Conservation (phyloP, 176 grass and related monocot species). For the Triticum dicoccoides region DNA sequence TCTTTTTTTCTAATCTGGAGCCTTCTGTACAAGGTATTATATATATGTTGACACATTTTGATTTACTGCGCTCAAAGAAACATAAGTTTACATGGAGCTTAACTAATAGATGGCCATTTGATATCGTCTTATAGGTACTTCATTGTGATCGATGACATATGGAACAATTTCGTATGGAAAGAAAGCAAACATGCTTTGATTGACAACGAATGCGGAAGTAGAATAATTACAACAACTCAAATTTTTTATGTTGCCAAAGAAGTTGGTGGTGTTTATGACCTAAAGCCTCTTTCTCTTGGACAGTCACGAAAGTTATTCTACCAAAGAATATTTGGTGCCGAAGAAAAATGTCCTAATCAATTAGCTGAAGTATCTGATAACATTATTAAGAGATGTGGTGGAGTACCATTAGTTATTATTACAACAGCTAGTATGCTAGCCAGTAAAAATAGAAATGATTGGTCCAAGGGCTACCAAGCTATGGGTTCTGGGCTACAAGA, state of each 20-base stretch:
- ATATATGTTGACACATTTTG: no score
- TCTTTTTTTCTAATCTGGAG: no score
- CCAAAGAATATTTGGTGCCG: not conserved
- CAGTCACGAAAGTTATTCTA: not conserved
- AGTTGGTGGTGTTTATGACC: not conserved
- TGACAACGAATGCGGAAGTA: not conserved
- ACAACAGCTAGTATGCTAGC: constrained; percentile 13
- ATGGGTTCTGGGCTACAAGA: constrained; percentile 8
- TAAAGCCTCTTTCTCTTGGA: not conserved
- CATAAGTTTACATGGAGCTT: not conserved
- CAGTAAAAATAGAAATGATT: not conserved
- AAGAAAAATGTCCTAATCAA: not conserved
- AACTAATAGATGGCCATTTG: not conserved
- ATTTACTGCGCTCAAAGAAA: not conserved
- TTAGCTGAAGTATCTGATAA: not conserved
- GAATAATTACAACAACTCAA: constrained; percentile 20
- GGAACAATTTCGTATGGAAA: not conserved
- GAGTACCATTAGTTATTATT: constrained; percentile 23
- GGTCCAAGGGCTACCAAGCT: not conserved
- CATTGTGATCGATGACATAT: constrained; percentile 27
- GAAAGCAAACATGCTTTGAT: not conserved
- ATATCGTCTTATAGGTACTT: not conserved
- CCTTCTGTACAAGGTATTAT: no score
- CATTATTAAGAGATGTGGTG: constrained; percentile 18
- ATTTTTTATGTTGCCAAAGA: not conserved